These are phyloP conservation scores for Plectranthus barbatus DNA, from an alignment of 257 asterid genomes.

Conservation along the genomic window DNA sequence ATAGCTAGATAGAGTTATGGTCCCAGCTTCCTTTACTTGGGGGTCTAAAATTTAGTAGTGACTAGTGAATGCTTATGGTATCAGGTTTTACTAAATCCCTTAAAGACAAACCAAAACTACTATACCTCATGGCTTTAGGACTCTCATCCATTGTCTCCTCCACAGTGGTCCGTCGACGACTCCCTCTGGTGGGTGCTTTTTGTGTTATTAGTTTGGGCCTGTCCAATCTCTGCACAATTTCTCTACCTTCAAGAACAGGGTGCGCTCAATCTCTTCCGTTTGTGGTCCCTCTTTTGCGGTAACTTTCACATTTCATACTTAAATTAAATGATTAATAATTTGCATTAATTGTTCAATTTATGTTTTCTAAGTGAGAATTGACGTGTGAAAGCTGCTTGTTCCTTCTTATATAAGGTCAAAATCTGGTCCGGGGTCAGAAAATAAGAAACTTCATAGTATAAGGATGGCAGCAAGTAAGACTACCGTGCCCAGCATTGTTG, in stretches of 20 bases:
- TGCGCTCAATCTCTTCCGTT: constrained; percentile 46
- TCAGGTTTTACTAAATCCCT: constrained; percentile 35
- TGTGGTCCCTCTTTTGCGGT: constrained; percentile 43
- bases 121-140: constrained; percentile 59
- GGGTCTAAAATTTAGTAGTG: constrained; percentile 18
- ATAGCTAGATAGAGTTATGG: neutral
- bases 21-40: constrained; percentile 3
- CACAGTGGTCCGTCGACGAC: constrained; percentile 46
- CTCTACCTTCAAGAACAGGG: constrained; percentile 35
- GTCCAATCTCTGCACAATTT: constrained; percentile 46
- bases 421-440: constrained; percentile 22
- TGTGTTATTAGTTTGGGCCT: constrained; percentile 76
- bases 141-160: constrained; percentile 60
- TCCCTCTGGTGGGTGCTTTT: constrained; percentile 81
- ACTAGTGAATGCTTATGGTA: constrained; percentile 32
- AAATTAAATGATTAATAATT: neutral
- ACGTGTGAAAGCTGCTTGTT: constrained; percentile 9
- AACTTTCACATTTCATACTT: constrained; percentile 14
- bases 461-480: constrained; percentile 68
- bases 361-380: constrained; percentile 2
- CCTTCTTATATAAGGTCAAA: constrained; percentile 27
- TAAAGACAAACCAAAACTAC: constrained; percentile 29
- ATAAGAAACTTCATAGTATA: constrained; percentile 29
- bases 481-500: constrained; percentile 85
- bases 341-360: neutral